Percentiles rank a stretch among this genome's conserved stretches.
phyloP scores from a whole-genome alignment of 2,329 filamentous ascomycete species.

The Fusarium continuum region DNA sequence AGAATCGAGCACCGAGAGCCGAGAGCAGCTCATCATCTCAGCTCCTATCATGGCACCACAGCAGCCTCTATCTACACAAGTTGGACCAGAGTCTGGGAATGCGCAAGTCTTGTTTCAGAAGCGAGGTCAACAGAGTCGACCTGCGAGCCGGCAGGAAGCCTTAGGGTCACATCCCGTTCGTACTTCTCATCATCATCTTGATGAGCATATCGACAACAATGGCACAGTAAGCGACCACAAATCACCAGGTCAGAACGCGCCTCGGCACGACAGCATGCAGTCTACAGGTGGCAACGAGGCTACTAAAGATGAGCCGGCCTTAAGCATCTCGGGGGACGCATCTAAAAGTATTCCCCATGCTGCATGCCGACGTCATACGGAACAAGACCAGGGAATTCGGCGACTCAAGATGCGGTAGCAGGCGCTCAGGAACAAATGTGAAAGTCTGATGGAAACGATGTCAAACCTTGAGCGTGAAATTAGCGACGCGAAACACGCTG shows the following conservation, averaged over 20 bases:
- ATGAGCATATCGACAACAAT: not conserved
- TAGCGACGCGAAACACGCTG: not conserved
- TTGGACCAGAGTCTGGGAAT: not conserved
- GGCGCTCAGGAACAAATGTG: not conserved
- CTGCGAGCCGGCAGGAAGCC: not conserved
- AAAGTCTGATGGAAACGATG: not conserved
- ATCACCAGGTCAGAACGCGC: too few species aligned
- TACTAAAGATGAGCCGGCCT: not conserved
- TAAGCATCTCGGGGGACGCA: too few species aligned
- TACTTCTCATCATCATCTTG: not conserved
- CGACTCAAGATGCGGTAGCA: not conserved
- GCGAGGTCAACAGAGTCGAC: not conserved
- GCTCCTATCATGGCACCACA: not conserved
- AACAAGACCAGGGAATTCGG: not conserved
- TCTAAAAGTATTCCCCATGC: not conserved
- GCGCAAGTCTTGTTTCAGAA: not conserved
- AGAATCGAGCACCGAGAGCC: not conserved
- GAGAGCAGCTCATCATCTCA: not conserved
- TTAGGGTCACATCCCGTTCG: constrained; percentile 5
- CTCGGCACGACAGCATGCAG: not conserved
- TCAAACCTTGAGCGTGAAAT: not conserved
- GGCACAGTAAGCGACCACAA: not conserved
- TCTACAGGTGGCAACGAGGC: not conserved
- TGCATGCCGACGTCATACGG: not conserved
- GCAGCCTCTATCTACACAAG: not conserved